phyloP scores from a whole-genome alignment of 2,329 filamentous ascomycete species.

The Knoxdaviesia capensis region DNA sequence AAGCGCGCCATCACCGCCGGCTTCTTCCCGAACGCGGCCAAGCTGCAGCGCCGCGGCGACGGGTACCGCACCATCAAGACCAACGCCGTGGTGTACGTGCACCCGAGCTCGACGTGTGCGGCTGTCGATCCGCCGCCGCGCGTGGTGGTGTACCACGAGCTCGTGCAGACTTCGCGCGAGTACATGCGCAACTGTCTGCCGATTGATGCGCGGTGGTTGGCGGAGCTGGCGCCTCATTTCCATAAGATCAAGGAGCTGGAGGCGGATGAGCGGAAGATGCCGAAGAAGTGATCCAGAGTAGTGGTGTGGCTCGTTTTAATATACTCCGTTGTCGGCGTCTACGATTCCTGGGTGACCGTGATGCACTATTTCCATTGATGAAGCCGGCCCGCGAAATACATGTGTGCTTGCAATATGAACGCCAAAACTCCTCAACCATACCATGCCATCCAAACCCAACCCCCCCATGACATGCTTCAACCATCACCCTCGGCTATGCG shows the following conservation, averaged over 20 bases:
- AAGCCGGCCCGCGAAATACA: too few relatives aligned
- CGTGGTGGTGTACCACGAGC: conserved; percentile 73
- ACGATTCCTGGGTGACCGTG: neutral
- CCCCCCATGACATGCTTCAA: neutral
- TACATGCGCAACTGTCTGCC: conserved; percentile 83
- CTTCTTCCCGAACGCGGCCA: conserved; percentile 85
- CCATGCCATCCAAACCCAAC: too few relatives aligned
- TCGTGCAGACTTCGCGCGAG: conserved; percentile 71
- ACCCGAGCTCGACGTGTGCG: conserved; percentile 69
- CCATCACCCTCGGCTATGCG: neutral
- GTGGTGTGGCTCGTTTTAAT: neutral
- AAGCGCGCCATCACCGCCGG: conserved; percentile 77
- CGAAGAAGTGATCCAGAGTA: conserved; percentile 9
- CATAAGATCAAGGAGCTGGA: conserved; percentile 86
- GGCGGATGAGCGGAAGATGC: conserved; percentile 48
- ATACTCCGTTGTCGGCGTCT: neutral
- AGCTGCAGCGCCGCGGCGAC: conserved; percentile 65
- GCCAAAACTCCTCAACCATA: too few relatives aligned
- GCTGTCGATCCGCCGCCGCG: conserved; percentile 55
- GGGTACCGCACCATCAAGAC: conserved; percentile 86
- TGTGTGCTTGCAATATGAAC: too few relatives aligned
- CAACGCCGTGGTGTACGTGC: conserved; percentile 73
- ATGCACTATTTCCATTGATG: neutral
- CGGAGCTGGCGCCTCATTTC: conserved; percentile 82
- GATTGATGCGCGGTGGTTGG: conserved; percentile 65